phyloP scores from a whole-genome alignment of 257 asterid genomes.

The Solanum dulcamara region DNA sequence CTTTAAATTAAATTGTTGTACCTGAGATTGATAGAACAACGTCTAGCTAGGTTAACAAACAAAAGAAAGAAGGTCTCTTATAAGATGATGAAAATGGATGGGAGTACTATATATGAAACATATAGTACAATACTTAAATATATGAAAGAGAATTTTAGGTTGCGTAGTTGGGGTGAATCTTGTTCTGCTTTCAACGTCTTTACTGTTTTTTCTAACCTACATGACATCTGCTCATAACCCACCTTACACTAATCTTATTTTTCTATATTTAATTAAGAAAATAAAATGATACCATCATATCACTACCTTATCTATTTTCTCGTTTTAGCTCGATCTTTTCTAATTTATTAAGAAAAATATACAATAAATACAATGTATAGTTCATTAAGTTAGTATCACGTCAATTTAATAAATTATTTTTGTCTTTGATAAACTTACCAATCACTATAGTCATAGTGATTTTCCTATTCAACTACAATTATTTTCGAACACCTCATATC shows the following conservation, averaged over 20 bases:
- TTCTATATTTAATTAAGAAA: background rate
- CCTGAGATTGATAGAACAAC: background rate
- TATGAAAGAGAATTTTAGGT: conserved; percentile 6
- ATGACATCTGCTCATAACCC: conserved; percentile 37
- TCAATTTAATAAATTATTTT: background rate
- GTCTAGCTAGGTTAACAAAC: background rate
- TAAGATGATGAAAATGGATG: background rate
- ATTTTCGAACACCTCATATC: too few relatives aligned
- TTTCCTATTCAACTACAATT: too few relatives aligned
- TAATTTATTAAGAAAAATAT: too few relatives aligned
- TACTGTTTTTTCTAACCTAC: conserved; percentile 41
- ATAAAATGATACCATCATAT: too few relatives aligned
- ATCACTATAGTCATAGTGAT: too few relatives aligned
- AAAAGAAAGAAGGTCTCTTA: background rate
- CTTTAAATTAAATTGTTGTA: background rate
- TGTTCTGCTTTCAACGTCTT: conserved; percentile 50
- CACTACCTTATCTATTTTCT: background rate
- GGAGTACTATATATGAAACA: too few relatives aligned
- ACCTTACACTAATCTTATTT: conserved; percentile 4
- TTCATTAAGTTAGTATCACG: background rate
- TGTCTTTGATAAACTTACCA: too few relatives aligned
- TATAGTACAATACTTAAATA: background rate
- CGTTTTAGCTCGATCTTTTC: background rate
- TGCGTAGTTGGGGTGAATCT: conserved; percentile 44
- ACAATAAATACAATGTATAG: too few relatives aligned